phyloP scores from a whole-genome alignment of 179 eudicot species.

The Silene noctiflora region DNA sequence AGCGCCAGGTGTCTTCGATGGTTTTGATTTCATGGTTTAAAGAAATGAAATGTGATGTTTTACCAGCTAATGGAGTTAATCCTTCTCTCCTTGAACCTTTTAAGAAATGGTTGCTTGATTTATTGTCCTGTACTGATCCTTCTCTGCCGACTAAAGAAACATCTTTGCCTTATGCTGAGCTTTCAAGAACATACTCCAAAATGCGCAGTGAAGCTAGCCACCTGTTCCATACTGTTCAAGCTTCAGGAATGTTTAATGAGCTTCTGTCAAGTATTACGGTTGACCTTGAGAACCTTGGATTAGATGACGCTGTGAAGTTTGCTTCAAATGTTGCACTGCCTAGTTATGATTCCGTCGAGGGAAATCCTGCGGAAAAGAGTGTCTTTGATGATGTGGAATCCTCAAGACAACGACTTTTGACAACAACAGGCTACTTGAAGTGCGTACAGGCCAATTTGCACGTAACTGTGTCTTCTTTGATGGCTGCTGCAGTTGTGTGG shows the following conservation, averaged over 20 bases:
- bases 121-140: slow-evolving; percentile 83
- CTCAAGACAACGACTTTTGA: slow-evolving; percentile 67
- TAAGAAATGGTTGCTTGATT: slow-evolving; percentile 71
- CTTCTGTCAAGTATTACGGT: slow-evolving; percentile 35
- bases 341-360: slow-evolving; percentile 40
- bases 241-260: slow-evolving; percentile 53
- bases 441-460: slow-evolving; percentile 98
- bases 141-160: slow-evolving; percentile 88
- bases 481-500: slow-evolving; percentile 93
- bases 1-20: slow-evolving; percentile 96
- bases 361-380: slow-evolving; percentile 38
- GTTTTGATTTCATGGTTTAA: slow-evolving; percentile 90
- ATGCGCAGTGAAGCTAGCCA: slow-evolving; percentile 93
- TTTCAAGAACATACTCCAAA: slow-evolving; percentile 87
- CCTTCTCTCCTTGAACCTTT: slow-evolving; percentile 50
- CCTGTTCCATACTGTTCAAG: slow-evolving; percentile 49
- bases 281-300: slow-evolving; percentile 56
- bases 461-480: slow-evolving; percentile 82
- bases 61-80: slow-evolving; percentile 35
- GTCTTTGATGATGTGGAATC: slow-evolving; percentile 69
- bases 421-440: slow-evolving; percentile 90
- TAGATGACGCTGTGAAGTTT: slow-evolving; percentile 79
- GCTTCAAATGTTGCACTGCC: slow-evolving; percentile 57
- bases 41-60: slow-evolving; percentile 46
- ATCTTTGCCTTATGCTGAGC: slow-evolving; percentile 76